Base-by-base conservation (phyloP, 257 asterid genomes). In the Gentiana straminea region DNA sequence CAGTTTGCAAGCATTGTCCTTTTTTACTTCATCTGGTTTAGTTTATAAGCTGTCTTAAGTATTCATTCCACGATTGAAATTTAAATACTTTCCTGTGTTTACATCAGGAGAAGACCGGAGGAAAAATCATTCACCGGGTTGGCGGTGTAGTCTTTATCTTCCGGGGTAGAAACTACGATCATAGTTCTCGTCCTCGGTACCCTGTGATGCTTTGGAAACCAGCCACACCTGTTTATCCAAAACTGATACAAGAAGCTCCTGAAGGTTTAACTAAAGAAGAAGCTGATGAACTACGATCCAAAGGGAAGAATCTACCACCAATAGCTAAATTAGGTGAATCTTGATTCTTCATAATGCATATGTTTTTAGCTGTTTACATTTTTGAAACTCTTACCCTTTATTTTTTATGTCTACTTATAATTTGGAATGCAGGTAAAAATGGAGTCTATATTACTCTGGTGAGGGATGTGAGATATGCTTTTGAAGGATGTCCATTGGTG, bases 141-240 rank as follows among this genome's bases (percentile, higher is more conserved):
- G 98, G 97, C 36, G 98, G 97, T 15, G 83, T 92, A 49, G 77
- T 85, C 37, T 92, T 78, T 74, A 38, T 92, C n/a, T 92, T 92
- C 62, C 89, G 98, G 4, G 98, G 98, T 49, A 85, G 98, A 81
- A 71, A 92, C 69, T 92, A 92, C 57, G 81, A 85, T 75, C 90
- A 71, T 58, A 76, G 56, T 3, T 74, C 73, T 57, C 95, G 97
- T 36, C 97, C 94, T 34, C 67, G 71, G 65, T 74, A 78, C 12
- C 98, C 98, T 0, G 73, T 92, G 66, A 92, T 92, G 98, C 92
- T 92, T 5, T 92, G 98, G 98, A 92, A 85, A 74, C 98, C 98
- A 12, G 98, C 98, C 51, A 71, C 98, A 13, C 98, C 98, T 4
- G 94, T 92, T 74, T 92, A 92, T 69, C 98, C 98, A 1, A 92